Evolutionary conservation across 225 moss, liverwort and hornwort species (phyloP).

Genomic region (Anthoceros angustus): DNA sequence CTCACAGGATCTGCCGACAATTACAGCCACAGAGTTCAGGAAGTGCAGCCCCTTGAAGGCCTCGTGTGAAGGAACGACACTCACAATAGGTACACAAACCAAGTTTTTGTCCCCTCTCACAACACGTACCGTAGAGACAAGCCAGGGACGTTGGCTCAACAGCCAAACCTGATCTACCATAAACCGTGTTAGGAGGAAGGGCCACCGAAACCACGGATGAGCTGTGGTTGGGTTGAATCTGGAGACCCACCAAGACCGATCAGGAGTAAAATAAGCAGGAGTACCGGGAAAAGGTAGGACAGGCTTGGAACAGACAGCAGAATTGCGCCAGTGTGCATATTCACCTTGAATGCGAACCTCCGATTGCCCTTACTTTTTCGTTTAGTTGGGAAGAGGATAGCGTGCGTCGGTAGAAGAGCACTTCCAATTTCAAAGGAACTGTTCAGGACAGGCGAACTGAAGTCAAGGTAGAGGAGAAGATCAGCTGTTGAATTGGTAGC

Average conservation of each 20-base stretch:
- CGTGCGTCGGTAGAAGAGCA: constrained; percentile 30
- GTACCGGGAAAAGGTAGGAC: neutral
- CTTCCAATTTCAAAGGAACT: constrained; percentile 22
- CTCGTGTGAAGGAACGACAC: no score
- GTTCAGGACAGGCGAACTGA: constrained; percentile 37
- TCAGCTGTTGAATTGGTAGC: constrained; percentile 36
- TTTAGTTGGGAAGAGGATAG: constrained; percentile 21
- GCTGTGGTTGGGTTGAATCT: constrained; percentile 33
- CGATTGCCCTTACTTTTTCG: constrained; percentile 46
- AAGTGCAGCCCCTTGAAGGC: neutral
- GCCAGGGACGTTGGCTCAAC: constrained; percentile 37
- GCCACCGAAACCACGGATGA: constrained; percentile 36
- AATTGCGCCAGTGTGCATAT: neutral
- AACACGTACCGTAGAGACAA: constrained; percentile 49
- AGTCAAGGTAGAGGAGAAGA: constrained; percentile 55
- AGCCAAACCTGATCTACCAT: constrained; percentile 44
- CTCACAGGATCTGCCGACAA: constrained; percentile 32
- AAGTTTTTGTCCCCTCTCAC: no score
- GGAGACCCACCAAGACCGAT: neutral
- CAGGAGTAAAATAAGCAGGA: neutral
- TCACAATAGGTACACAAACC: no score
- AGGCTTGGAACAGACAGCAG: neutral
- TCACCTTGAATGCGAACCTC: constrained; percentile 49
- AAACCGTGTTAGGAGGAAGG: constrained; percentile 51
- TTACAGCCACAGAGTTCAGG: neutral